Evolutionary conservation across 2,329 filamentous ascomycete species (phyloP), one percentile per base, ranked within the genome.

Genomic region (Alternaria sp.): DNA sequence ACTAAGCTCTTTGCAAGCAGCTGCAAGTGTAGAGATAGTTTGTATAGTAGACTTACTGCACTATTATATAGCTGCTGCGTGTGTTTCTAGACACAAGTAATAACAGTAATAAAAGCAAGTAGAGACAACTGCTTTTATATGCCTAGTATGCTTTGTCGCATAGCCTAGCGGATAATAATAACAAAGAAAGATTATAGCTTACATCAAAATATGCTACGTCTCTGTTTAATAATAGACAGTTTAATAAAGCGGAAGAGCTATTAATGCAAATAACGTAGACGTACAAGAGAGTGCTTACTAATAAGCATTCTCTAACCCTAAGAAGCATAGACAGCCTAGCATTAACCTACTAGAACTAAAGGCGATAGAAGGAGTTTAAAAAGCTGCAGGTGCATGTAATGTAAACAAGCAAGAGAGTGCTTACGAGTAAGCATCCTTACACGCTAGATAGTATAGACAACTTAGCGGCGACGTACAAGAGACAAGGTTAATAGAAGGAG

Each of bases 101-200:
- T 54, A 51, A 68, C 36, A 31, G 44, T 31, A 65, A 60, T 40
- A 65, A 62, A 59, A 69, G 63, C 41, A 68, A 65, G 26, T 68
- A 58, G 67, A 68, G 61, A 54, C 58, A 59, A 56, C 48, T 65
- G 23, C 59, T 69, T 40, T 60, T 58, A 13, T 62, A 67, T 62
- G 58, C 58, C 13, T 33, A 60, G 51, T 66, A 61, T 34, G 53
- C 51, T 57, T 48, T 68, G 36, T 63, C 56, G 33, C 44, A 62
- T 51, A 60, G 41, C 49, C 24, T 23, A 8, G n/a, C 28, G 24
- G 34, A 52, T 23, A 2, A 63, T 26, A 48, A 65, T 1, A 31
- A 52, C 26, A n/a, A 34, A 10, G 57, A 57, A 24, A 64, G 52
- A 37, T 26, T 56, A 31, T 17, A 26, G 2, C 57, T 65, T 13